Percentiles rank a stretch among this genome's conserved stretches.
Conservation (phyloP, 352 stramenopile species). For the Pythium dissotocum region DNA sequence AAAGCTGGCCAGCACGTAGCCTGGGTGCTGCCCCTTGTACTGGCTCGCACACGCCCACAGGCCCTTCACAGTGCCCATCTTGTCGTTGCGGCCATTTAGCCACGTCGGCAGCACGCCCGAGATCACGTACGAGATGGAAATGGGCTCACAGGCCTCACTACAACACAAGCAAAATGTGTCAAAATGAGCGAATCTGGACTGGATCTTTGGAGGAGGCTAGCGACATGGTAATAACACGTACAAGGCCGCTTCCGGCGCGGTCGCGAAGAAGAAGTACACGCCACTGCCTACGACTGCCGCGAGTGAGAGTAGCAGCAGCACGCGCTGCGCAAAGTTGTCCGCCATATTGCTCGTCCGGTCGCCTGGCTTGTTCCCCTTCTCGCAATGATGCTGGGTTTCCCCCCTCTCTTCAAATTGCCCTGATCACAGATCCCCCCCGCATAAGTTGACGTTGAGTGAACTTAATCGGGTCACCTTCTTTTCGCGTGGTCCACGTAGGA, state of each 20-base stretch:
- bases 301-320: conserved; percentile 46
- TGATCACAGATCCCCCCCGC: not conserved
- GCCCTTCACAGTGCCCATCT: conserved; percentile 78
- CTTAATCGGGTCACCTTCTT: not conserved
- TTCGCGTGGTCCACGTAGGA: not conserved
- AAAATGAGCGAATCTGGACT: conserved; percentile 1
- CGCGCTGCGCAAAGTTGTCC: conserved; percentile 34
- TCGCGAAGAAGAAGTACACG: conserved; percentile 75
- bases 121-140: conserved; percentile 80
- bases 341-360: conserved; percentile 12
- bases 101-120: conserved; percentile 75
- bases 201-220: not conserved
- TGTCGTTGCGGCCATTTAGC: conserved; percentile 82
- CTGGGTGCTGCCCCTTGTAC: conserved; percentile 75
- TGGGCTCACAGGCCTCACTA: conserved; percentile 63
- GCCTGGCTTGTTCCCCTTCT: not conserved
- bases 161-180: not conserved
- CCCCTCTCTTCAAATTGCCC: not conserved
- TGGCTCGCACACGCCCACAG: conserved; percentile 76
- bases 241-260: conserved; percentile 64
- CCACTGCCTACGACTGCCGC: conserved; percentile 36
- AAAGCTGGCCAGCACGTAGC: conserved; percentile 78
- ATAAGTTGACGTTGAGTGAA: conserved; percentile 6
- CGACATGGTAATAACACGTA: conserved; percentile 33
- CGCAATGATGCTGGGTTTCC: not conserved